Evolutionary conservation across 2,329 filamentous ascomycete genomes (phyloP).

Genomic region (Sporothrix phasma): DNA sequence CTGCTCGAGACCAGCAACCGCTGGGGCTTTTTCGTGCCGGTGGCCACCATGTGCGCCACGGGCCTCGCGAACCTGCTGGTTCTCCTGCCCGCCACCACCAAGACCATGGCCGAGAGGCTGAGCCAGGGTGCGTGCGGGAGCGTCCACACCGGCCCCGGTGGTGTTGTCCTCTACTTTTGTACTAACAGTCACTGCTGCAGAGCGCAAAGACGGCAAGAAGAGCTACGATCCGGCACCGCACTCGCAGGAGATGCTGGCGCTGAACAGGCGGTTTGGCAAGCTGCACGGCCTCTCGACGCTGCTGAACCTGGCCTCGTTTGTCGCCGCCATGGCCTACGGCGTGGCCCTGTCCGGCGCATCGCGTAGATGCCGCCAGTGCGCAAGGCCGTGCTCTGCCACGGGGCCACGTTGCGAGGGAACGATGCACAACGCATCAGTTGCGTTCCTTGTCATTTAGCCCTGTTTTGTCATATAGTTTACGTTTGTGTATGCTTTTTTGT

Average conservation of each 20-base stretch:
- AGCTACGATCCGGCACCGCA: conserved; percentile 71
- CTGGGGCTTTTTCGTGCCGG: conserved; percentile 55
- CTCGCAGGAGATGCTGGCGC: conserved; percentile 68
- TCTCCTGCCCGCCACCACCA: conserved; percentile 65
- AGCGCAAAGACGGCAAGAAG: conserved; percentile 82
- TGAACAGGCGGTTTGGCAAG: conserved; percentile 70
- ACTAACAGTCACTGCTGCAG: conserved; percentile 33
- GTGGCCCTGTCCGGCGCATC: conserved; percentile 57
- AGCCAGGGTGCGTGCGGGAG: conserved; percentile 55
- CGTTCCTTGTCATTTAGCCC: not conserved
- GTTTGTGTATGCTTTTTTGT: not conserved
- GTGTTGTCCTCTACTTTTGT: no score
- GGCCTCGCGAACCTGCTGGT: conserved; percentile 61
- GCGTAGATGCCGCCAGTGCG: no score
- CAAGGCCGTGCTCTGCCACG: no score
- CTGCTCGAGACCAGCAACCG: conserved; percentile 51
- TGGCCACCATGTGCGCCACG: conserved; percentile 59
- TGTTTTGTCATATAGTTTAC: not conserved
- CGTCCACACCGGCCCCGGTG: no score
- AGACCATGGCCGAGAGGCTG: conserved; percentile 64
- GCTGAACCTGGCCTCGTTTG: conserved; percentile 62
- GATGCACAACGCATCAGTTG: no score
- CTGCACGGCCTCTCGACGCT: conserved; percentile 75
- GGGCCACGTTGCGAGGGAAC: no score
- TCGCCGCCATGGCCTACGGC: conserved; percentile 67